Percentiles rank a stretch among this genome's conserved stretches.
These are phyloP conservation scores for Botrytis elliptica DNA, from an alignment of 2,329 filamentous ascomycete species.

Conservation along the genomic window DNA sequence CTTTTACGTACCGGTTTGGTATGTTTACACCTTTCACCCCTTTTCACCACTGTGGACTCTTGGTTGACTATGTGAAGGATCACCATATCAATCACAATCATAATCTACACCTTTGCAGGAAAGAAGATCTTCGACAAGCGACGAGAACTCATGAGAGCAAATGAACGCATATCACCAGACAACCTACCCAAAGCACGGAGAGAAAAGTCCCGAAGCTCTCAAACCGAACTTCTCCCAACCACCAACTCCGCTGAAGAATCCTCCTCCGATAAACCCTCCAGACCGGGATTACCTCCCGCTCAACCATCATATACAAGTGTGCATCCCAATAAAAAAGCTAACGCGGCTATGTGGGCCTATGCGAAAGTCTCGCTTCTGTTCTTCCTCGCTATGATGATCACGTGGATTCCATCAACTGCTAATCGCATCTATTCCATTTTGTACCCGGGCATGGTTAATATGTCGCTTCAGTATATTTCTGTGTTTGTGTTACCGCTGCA, in stretches of 20 bases:
- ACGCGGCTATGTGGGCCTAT: conserved; percentile 66
- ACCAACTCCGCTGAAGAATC: conserved; percentile 43
- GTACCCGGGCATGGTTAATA: conserved; percentile 51
- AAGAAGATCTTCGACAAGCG: conserved; percentile 66
- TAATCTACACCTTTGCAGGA: conserved; percentile 66
- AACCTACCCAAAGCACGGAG: neutral
- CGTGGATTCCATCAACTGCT: conserved; percentile 74
- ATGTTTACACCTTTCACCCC: neutral
- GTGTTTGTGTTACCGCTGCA: conserved; percentile 77
- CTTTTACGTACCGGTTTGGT: conserved; percentile 73
- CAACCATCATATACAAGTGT: neutral
- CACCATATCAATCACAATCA: conserved; percentile 58
- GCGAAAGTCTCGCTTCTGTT: conserved; percentile 70
- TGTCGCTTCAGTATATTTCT: conserved; percentile 66
- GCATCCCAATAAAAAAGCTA: conserved; percentile 39
- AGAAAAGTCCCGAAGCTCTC: conserved; percentile 42
- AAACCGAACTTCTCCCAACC: conserved; percentile 45
- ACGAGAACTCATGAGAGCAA: conserved; percentile 43
- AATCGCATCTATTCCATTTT: conserved; percentile 73
- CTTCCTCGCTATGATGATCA: conserved; percentile 68
- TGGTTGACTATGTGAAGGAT: conserved; percentile 47
- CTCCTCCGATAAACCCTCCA: conserved; percentile 23
- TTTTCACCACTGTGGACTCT: conserved; percentile 39
- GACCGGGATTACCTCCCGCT: neutral
- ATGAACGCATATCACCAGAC: neutral